Evolutionary conservation across 768 basidiomycete genomes (phyloP).

Genomic region (Psilocybe cubensis): DNA sequence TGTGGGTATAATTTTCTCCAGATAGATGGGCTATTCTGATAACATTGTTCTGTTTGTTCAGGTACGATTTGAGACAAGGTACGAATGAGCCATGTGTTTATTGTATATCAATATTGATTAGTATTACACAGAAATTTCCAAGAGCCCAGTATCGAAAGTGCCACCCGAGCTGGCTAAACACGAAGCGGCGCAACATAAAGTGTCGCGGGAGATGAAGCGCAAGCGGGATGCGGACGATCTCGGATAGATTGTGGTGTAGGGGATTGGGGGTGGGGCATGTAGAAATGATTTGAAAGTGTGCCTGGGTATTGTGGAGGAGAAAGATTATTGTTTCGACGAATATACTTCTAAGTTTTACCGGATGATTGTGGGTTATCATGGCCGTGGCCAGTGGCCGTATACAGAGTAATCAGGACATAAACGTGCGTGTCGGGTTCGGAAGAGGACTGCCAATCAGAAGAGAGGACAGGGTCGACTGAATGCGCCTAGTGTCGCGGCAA

Average conservation of each 20-base stretch:
- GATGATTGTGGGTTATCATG: background rate
- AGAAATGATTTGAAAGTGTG: background rate
- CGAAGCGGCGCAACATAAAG: constrained; percentile 88
- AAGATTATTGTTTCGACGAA: background rate
- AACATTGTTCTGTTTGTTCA: constrained; percentile 32
- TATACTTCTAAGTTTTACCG: constrained; percentile 5
- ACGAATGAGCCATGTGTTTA: constrained; percentile 24
- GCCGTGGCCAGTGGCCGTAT: too few species aligned
- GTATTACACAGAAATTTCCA: constrained; percentile 74
- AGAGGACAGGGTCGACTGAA: too few species aligned
- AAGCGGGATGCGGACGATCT: constrained; percentile 86
- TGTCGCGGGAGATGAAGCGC: constrained; percentile 94
- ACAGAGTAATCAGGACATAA: too few species aligned
- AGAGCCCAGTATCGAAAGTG: constrained; percentile 92
- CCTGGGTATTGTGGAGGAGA: background rate
- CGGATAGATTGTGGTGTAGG: constrained; percentile 35
- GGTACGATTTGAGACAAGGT: constrained; percentile 97
- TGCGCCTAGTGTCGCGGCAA: too few species aligned
- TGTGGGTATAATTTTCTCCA: constrained; percentile 57
- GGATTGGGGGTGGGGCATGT: background rate
- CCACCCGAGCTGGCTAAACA: constrained; percentile 88
- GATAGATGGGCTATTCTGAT: constrained; percentile 7
- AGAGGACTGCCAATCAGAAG: too few species aligned
- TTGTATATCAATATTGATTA: background rate
- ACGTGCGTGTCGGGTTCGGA: too few species aligned